Conservation (phyloP, 495 filamentous ascomycete species). For the Thermochaetoides thermophila region DNA sequence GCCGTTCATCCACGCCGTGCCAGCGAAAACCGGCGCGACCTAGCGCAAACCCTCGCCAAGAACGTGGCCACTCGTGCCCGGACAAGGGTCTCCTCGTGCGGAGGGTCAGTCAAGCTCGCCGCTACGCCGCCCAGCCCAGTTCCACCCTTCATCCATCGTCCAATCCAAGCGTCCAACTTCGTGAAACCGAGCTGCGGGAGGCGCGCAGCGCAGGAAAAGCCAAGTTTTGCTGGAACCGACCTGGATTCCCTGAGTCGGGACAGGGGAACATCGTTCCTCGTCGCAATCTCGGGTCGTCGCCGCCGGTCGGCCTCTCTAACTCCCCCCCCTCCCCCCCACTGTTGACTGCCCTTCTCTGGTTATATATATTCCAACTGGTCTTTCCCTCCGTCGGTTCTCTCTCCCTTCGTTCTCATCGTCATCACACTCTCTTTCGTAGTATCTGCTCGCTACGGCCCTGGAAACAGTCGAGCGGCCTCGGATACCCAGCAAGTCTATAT, state of each 20-base stretch:
- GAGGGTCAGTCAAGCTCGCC: conserved; percentile 1
- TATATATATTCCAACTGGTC: conserved; percentile 8
- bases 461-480: conserved; percentile 4
- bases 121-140: conserved; percentile 4
- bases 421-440: no score
- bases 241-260: conserved; percentile 1
- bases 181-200: conserved; percentile 7
- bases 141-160: background rate
- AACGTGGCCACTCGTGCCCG: conserved; percentile 10
- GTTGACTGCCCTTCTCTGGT: background rate
- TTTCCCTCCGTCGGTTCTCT: background rate
- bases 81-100: conserved; percentile 5
- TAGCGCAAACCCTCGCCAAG: conserved; percentile 9
- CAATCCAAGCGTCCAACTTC: conserved; percentile 1
- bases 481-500: conserved; percentile 4
- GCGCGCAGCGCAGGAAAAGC: background rate
- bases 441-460: no score
- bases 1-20: conserved; percentile 4
- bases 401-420: conserved; percentile 5
- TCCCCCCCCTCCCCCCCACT: conserved; percentile 6
- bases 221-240: conserved; percentile 4
- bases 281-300: conserved; percentile 1
- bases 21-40: conserved; percentile 12
- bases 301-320: background rate
- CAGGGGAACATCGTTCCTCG: conserved; percentile 1